Conservation (phyloP, 805 yeast species). For the Yarrowia sp. region DNA sequence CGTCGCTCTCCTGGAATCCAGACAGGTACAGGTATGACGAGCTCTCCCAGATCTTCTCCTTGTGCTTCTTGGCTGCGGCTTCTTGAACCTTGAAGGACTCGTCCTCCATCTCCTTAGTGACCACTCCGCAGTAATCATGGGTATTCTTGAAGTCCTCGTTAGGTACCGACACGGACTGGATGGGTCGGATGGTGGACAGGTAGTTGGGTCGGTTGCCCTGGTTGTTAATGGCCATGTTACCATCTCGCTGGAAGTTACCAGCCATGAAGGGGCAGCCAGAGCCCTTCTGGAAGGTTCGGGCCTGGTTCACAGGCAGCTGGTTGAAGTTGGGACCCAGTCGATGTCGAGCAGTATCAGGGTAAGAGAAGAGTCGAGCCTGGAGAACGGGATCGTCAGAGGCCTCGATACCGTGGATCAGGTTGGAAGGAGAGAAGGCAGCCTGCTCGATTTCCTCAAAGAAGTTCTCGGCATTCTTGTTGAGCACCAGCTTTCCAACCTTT, state of each 20-base stretch:
- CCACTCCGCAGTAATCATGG: conserved; percentile 14
- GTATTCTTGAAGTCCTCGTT: conserved; percentile 7
- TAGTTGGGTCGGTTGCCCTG: conserved; percentile 23
- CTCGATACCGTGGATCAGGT: conserved; percentile 80
- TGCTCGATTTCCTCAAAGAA: conserved; percentile 87
- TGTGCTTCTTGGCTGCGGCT: conserved; percentile 4
- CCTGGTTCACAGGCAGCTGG: conserved; percentile 74
- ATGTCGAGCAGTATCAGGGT: conserved; percentile 83
- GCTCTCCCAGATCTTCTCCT: conserved; percentile 21
- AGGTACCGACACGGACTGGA: conserved; percentile 15
- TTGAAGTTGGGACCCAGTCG: conserved; percentile 71
- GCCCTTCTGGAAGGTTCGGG: conserved; percentile 10
- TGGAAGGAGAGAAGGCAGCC: conserved; percentile 81
- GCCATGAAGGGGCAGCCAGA: conserved; percentile 19
- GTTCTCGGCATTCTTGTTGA: conserved; percentile 81
- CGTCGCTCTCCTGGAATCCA: conserved; percentile 14
- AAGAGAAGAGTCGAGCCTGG: conserved; percentile 76
- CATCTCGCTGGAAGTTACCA: conserved; percentile 23
- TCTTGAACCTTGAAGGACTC: conserved; percentile 9
- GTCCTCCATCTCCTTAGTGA: conserved; percentile 17
- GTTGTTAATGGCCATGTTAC: not conserved
- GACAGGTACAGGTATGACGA: conserved; percentile 19
- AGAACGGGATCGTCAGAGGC: conserved; percentile 81
- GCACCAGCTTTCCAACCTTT: conserved; percentile 72
- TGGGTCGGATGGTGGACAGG: conserved; percentile 12